Conservation (phyloP, 2,329 filamentous ascomycete genomes). For the Xylaria hypoxylon region DNA sequence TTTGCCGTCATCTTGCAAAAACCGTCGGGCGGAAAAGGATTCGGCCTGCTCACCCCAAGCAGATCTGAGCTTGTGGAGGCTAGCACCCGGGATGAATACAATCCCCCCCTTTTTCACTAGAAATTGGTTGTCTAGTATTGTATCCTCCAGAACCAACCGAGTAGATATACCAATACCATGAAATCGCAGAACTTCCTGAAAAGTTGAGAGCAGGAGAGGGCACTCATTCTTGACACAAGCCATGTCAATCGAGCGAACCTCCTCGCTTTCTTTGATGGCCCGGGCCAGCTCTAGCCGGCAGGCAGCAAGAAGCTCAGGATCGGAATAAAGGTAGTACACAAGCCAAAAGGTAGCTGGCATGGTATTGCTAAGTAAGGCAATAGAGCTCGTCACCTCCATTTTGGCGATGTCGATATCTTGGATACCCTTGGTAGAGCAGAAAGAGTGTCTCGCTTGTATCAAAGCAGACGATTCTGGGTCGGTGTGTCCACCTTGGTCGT, state of each 20-base stretch:
- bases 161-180: not conserved
- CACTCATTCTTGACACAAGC: conserved; percentile 29
- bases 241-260: conserved; percentile 28
- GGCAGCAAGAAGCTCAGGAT: conserved; percentile 44
- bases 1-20: not conserved
- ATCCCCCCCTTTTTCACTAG: conserved; percentile 41
- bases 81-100: conserved; percentile 34
- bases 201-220: conserved; percentile 35
- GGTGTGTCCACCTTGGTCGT: too few relatives aligned
- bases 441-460: too few relatives aligned
- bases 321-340: conserved; percentile 38
- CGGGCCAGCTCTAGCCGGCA: conserved; percentile 19
- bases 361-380: conserved; percentile 36
- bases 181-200: conserved; percentile 36
- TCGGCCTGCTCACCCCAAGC: conserved; percentile 35
- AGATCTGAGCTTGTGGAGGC: conserved; percentile 31
- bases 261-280: conserved; percentile 21
- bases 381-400: too few relatives aligned
- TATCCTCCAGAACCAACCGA: conserved; percentile 34
- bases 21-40: conserved; percentile 22
- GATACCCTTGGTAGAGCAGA: conserved; percentile 29
- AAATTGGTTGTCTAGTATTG: conserved; percentile 34
- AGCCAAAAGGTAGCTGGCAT: conserved; percentile 38
- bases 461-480: too few relatives aligned
- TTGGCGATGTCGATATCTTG: too few relatives aligned